Evolutionary conservation across 2,329 filamentous ascomycete species (phyloP), one percentile per base, ranked within the genome.

Genomic region (Leptographium wingfieldii): DNA sequence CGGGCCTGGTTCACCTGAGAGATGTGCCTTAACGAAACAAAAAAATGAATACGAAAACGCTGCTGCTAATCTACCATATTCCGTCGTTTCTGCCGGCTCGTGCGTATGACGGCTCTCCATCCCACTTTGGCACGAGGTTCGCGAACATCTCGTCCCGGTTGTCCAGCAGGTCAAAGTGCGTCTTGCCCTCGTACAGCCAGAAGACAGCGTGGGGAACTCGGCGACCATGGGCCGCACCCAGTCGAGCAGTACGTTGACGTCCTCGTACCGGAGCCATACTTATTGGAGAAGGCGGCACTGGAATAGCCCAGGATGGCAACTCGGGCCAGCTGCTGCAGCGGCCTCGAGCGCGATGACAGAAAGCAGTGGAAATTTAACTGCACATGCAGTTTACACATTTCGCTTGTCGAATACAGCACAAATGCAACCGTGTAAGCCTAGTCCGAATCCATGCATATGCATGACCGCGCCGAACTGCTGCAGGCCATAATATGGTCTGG

Each of bases 271-370:
- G 55, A 71, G 0, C 71, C 69, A 67, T 68, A 71, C 51, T 68
- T 61, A 48, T 5, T 62, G 62, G 66, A 64, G 22, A 73, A 67
- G 33, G 74, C 59, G 40, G 73, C 73, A 3, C 71, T 72, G 0
- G 72, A 73, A 1, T 62, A 55, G 29, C 72, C 73, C 4, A 74
- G 40, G 14, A 74, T 65, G 25, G 68, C 70, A 48, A 73, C 73
- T 10, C 58, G 55, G 0, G 59, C 2, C 6, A 73, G 60, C 1
- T 60, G 19, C 48, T 69, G 63, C 52, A 63, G 64, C 6, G 60
- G 66, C 71, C 60, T 77, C 75, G 12, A 75, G 64, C 5, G 73
- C 4, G 71, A 75, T 0, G 69, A 69, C 0, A 74, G 75, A 58
- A 71, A 74, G 10, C 74, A 75, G 62, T 77, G 76, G 57, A 76